phyloP scores from a whole-genome alignment of 495 filamentous ascomycete genomes.

The Baudoinia panamericana region DNA sequence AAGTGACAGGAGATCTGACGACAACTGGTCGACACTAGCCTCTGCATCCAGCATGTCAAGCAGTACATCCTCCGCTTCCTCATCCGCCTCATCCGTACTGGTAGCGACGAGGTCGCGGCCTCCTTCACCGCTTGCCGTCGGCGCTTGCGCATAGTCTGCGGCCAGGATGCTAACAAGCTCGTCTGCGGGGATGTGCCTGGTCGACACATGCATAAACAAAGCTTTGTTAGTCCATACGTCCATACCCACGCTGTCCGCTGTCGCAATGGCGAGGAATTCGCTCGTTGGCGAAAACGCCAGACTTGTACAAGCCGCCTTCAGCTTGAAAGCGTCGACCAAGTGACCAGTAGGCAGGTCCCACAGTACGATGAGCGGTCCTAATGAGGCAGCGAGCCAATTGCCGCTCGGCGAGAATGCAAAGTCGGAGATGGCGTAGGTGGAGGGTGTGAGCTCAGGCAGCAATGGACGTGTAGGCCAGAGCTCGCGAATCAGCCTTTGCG shows the following conservation, averaged over 20 bases:
- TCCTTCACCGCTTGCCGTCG: constrained; percentile 72
- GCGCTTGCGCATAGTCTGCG: constrained; percentile 31
- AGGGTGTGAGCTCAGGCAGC: constrained; percentile 3
- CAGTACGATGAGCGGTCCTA: constrained; percentile 46
- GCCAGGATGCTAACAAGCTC: constrained; percentile 46
- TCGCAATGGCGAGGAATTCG: constrained; percentile 82
- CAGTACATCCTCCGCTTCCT: constrained; percentile 26
- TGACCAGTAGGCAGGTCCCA: constrained; percentile 96
- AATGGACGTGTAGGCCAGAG: constrained; percentile 55
- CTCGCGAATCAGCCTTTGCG: constrained; percentile 77
- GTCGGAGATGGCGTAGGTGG: constrained; percentile 17
- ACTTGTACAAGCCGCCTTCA: constrained; percentile 61
- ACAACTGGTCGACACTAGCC: constrained; percentile 58
- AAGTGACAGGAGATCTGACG: constrained; percentile 66
- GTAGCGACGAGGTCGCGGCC: constrained; percentile 57
- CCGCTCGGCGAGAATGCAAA: constrained; percentile 79
- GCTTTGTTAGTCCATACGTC: constrained; percentile 85
- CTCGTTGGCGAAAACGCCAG: constrained; percentile 80
- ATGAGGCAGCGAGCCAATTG: constrained; percentile 75
- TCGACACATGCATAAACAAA: constrained; percentile 76
- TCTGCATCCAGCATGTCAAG: constrained; percentile 21
- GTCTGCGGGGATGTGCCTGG: constrained; percentile 61
- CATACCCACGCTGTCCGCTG: constrained; percentile 73
- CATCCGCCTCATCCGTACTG: constrained; percentile 35
- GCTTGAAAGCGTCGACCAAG: constrained; percentile 75